These are phyloP conservation scores for Globisporangium barbulae DNA, from an alignment of 352 stramenopile species.

Conservation along the genomic window DNA sequence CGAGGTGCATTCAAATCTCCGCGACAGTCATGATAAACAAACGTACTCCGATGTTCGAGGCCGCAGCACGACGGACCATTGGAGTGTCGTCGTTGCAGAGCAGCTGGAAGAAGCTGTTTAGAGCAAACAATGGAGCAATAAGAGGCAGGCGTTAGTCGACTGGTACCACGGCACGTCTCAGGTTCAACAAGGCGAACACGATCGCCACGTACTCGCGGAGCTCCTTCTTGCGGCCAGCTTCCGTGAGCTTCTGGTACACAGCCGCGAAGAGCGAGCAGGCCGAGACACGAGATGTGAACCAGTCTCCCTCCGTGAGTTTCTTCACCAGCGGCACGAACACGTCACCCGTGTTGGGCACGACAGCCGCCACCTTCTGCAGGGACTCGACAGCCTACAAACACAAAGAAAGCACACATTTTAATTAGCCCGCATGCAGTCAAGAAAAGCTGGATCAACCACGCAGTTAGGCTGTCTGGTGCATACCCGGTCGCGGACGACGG, in stretches of 20 bases:
- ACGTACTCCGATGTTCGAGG: slow-evolving; percentile 71
- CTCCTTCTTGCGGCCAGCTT: slow-evolving; percentile 68
- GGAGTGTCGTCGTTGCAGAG: slow-evolving; percentile 86
- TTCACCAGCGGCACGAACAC: slow-evolving; percentile 75
- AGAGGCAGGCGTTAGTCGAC: slow-evolving; percentile 1
- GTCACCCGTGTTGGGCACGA: slow-evolving; percentile 58
- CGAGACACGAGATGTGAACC: slow-evolving; percentile 87
- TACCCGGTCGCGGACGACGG: slow-evolving; percentile 88
- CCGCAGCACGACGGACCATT: slow-evolving; percentile 82
- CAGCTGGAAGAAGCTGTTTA: slow-evolving; percentile 60
- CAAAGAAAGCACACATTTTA: neutral
- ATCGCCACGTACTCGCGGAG: slow-evolving; percentile 68
- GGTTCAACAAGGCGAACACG: neutral
- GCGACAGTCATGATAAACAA: neutral
- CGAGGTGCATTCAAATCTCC: neutral
- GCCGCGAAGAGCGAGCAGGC: slow-evolving; percentile 81
- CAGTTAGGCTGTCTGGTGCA: neutral
- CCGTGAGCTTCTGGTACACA: slow-evolving; percentile 62
- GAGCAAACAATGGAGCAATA: neutral
- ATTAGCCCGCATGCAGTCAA: neutral
- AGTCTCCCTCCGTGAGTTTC: slow-evolving; percentile 79
- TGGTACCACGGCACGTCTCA: neutral
- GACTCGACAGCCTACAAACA: slow-evolving; percentile 54
- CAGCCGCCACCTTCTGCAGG: slow-evolving; percentile 67
- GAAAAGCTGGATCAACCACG: neutral